A percentile compares a stretch with the other conserved stretches of the same genome.
Evolutionary conservation across 352 stramenopile genomes (phyloP).

Genomic region (Globisporangium takayamanum): DNA sequence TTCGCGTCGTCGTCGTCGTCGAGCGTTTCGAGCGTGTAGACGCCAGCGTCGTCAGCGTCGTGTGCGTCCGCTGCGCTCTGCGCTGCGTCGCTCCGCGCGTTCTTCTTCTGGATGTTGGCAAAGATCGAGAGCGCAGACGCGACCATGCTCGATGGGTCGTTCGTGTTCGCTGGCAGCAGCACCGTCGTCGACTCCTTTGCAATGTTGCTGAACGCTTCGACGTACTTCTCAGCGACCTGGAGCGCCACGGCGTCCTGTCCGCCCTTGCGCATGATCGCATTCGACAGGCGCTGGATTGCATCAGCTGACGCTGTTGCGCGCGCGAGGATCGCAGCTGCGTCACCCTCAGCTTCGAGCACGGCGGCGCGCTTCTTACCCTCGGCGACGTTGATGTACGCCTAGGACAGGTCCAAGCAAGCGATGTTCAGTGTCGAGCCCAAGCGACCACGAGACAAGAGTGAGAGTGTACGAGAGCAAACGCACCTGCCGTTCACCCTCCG

Average conservation of each 20-base stretch:
- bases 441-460: neutral
- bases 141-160: conserved; percentile 86
- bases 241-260: conserved; percentile 80
- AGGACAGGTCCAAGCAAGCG: neutral
- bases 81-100: conserved; percentile 20
- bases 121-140: conserved; percentile 87
- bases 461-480: neutral
- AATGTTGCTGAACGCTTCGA: conserved; percentile 88
- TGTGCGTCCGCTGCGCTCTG: conserved; percentile 18
- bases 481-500: conserved; percentile 75
- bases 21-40: conserved; percentile 65
- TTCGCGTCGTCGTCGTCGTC: conserved; percentile 46
- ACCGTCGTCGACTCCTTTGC: conserved; percentile 88
- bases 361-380: conserved; percentile 88
- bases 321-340: conserved; percentile 77
- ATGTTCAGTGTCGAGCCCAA: too few species aligned
- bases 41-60: conserved; percentile 10
- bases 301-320: conserved; percentile 77
- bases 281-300: conserved; percentile 70
- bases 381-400: conserved; percentile 87
- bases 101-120: conserved; percentile 83
- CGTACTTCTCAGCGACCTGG: conserved; percentile 89
- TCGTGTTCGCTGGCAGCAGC: conserved; percentile 70
- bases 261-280: conserved; percentile 56
- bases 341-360: conserved; percentile 79